Evolutionary conservation across 805 yeast species (phyloP).

Genomic region (Barnettozyma wickerhamii): DNA sequence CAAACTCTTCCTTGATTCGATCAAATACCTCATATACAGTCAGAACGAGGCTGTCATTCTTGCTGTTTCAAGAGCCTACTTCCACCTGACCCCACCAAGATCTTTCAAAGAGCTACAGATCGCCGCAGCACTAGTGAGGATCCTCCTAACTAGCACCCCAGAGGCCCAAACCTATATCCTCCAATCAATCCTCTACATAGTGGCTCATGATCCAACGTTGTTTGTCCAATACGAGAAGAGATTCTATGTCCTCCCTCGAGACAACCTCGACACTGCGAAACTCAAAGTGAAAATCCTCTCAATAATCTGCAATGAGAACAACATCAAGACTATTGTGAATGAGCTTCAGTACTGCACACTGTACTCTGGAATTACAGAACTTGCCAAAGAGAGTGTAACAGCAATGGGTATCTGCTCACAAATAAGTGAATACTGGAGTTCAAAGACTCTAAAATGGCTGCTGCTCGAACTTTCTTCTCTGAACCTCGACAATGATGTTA

Average conservation of each 20-base stretch:
- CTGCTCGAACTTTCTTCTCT: constrained; percentile 39
- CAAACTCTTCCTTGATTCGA: constrained; percentile 43
- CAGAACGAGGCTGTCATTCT: constrained; percentile 57
- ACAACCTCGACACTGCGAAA: constrained; percentile 38
- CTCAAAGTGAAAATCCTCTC: constrained; percentile 61
- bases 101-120: constrained; percentile 44
- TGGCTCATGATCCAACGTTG: constrained; percentile 32
- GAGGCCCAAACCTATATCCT: constrained; percentile 37
- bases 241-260: constrained; percentile 57
- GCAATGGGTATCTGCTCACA: constrained; percentile 61
- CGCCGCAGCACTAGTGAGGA: constrained; percentile 46
- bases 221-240: constrained; percentile 35
- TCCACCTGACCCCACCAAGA: constrained; percentile 54
- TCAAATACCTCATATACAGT: constrained; percentile 44
- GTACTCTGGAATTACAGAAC: constrained; percentile 20
- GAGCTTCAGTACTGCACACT: constrained; percentile 61
- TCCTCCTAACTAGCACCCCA: constrained; percentile 30
- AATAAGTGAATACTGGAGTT: constrained; percentile 42
- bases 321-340: constrained; percentile 45
- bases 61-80: constrained; percentile 52
- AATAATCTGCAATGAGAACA: constrained; percentile 49
- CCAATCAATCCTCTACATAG: constrained; percentile 40
- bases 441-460: constrained; percentile 61
- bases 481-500: constrained; percentile 28
- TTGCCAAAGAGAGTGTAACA: constrained; percentile 48